These are phyloP conservation scores for Penicillium sp. DNA, from an alignment of 2,329 filamentous ascomycete genomes.

Conservation along the genomic window DNA sequence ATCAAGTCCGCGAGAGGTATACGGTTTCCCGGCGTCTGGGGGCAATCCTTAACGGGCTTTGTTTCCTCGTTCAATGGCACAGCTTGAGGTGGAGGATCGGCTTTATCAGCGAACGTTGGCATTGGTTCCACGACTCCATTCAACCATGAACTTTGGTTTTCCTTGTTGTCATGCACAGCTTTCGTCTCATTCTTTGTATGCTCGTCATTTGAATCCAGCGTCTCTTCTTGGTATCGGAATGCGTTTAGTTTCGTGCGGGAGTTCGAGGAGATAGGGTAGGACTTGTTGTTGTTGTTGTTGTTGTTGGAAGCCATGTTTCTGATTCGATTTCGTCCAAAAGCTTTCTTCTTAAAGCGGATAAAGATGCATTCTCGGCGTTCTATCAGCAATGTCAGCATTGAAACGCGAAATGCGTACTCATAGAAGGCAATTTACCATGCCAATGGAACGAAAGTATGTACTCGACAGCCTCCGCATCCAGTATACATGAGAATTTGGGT, in stretches of 20 bases:
- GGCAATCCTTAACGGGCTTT: constrained; percentile 43
- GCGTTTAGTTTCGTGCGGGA: constrained; percentile 58
- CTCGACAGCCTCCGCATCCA: neutral
- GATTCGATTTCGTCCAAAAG: constrained; percentile 20
- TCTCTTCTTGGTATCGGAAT: constrained; percentile 53
- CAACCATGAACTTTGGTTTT: constrained; percentile 45
- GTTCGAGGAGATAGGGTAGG: constrained; percentile 51
- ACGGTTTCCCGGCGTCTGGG: constrained; percentile 61
- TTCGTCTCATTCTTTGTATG: constrained; percentile 27
- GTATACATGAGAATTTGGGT: constrained; percentile 11
- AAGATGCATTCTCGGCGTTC: constrained; percentile 29
- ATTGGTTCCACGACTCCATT: constrained; percentile 36
- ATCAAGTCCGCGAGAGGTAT: constrained; percentile 64
- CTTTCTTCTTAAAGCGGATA: constrained; percentile 21
- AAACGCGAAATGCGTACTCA: neutral
- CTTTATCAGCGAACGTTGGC: constrained; percentile 21
- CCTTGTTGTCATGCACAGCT: constrained; percentile 45
- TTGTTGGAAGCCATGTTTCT: constrained; percentile 26
- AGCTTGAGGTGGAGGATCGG: constrained; percentile 20
- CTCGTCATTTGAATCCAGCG: constrained; percentile 14
- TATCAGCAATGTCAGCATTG: constrained; percentile 18
- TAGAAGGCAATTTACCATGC: neutral
- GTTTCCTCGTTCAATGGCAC: constrained; percentile 26
- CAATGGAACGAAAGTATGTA: neutral
- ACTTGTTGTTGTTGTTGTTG: constrained; percentile 20